A percentile compares a stretch with the other conserved stretches of the same genome.
phyloP scores from a whole-genome alignment of 805 yeast genomes.

The Candida succiphila region DNA sequence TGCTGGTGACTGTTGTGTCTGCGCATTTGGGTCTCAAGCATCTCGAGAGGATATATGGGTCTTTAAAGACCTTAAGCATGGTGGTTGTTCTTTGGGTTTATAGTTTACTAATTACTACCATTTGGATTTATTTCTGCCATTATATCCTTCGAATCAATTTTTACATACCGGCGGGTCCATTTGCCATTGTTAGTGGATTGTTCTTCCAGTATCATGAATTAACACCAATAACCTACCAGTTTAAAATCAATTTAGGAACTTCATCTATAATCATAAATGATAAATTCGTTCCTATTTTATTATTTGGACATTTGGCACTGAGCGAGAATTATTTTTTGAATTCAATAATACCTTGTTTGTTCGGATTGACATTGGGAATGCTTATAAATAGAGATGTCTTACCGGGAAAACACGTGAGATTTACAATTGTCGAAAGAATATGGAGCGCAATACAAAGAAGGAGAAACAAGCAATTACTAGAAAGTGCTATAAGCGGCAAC shows the following conservation, averaged over 20 bases:
- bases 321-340: slow-evolving; percentile 10
- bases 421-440: background rate
- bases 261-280: slow-evolving; percentile 4
- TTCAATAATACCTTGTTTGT: slow-evolving; percentile 22
- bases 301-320: slow-evolving; percentile 5
- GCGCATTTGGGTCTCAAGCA: slow-evolving; percentile 42
- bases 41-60: slow-evolving; percentile 49
- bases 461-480: background rate
- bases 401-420: slow-evolving; percentile 19
- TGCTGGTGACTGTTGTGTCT: slow-evolving; percentile 31
- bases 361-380: slow-evolving; percentile 29
- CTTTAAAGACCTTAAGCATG: slow-evolving; percentile 39
- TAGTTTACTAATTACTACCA: slow-evolving; percentile 30
- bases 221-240: slow-evolving; percentile 31
- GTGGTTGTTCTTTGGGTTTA: slow-evolving; percentile 35
- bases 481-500: too few species aligned
- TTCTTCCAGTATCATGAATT: slow-evolving; percentile 28
- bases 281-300: background rate
- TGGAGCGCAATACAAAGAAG: background rate
- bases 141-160: slow-evolving; percentile 24
- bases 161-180: slow-evolving; percentile 35
- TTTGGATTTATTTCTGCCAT: slow-evolving; percentile 22
- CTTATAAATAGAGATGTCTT: slow-evolving; percentile 25
- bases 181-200: slow-evolving; percentile 28
- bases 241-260: slow-evolving; percentile 24